Evolutionary conservation across 1,284 basidiomycete species (phyloP).

Genomic region (Trametes pubescens): DNA sequence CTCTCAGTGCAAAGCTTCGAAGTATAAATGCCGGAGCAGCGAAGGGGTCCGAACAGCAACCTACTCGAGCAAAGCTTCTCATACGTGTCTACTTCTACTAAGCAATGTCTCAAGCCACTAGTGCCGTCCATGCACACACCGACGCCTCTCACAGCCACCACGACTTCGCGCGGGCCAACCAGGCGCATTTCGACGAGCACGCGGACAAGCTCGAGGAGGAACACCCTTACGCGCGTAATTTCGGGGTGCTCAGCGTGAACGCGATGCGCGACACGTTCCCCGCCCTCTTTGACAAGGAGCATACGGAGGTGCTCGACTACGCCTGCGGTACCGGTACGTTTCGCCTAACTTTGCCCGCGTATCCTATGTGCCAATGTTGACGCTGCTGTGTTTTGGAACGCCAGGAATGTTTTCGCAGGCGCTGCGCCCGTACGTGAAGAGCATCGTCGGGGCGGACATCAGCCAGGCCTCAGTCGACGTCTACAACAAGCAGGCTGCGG

Average conservation of each 20-base stretch:
- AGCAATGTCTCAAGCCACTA: conserved; percentile 1
- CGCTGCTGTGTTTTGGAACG: background rate
- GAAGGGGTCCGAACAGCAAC: background rate
- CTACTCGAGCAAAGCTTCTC: background rate
- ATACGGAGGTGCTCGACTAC: conserved; percentile 69
- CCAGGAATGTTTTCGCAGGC: conserved; percentile 65
- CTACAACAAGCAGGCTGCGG: conserved; percentile 63
- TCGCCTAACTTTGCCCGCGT: background rate
- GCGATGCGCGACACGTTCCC: conserved; percentile 55
- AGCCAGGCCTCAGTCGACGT: conserved; percentile 66
- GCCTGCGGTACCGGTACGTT: conserved; percentile 71
- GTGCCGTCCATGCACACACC: background rate
- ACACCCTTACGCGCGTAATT: conserved; percentile 37
- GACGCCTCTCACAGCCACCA: too few relatives aligned
- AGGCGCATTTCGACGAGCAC: conserved; percentile 42
- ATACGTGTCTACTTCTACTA: background rate
- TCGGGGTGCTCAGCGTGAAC: conserved; percentile 46
- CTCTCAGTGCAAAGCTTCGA: background rate
- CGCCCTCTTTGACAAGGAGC: conserved; percentile 56
- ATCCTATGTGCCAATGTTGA: background rate
- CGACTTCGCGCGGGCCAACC: conserved; percentile 42
- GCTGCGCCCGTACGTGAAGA: conserved; percentile 60
- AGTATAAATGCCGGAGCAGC: background rate
- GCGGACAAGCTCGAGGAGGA: conserved; percentile 42
- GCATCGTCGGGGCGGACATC: conserved; percentile 76